Conservation (phyloP, 805 yeast species). For the Ogataea minuta region DNA sequence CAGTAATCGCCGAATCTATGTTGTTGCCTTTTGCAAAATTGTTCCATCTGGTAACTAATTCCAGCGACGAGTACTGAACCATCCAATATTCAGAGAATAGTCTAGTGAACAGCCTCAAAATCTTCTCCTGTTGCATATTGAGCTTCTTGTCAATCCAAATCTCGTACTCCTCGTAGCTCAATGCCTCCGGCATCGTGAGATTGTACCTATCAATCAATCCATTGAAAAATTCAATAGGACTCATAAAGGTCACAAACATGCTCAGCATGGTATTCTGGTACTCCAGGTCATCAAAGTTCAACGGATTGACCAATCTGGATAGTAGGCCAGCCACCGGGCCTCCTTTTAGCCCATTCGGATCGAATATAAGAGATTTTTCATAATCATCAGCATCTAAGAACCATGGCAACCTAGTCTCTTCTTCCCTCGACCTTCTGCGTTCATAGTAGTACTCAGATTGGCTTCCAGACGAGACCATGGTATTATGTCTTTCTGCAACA, state of each 20-base stretch:
- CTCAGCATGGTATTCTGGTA: slow-evolving; percentile 68
- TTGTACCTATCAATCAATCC: slow-evolving; percentile 63
- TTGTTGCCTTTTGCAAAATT: slow-evolving; percentile 21
- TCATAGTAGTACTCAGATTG: slow-evolving; percentile 35
- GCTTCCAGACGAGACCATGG: slow-evolving; percentile 30
- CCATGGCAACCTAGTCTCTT: slow-evolving; percentile 59
- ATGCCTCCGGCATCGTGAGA: slow-evolving; percentile 80
- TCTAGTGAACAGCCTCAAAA: slow-evolving; percentile 62
- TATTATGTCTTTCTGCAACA: slow-evolving; percentile 43
- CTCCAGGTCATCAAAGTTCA: slow-evolving; percentile 50
- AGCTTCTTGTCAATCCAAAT: slow-evolving; percentile 73
- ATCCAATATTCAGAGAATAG: slow-evolving; percentile 73
- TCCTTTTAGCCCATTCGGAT: slow-evolving; percentile 75
- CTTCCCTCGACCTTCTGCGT: slow-evolving; percentile 36
- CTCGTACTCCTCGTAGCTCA: slow-evolving; percentile 77
- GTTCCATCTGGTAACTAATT: slow-evolving; percentile 33
- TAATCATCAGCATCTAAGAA: slow-evolving; percentile 66
- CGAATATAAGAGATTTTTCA: slow-evolving; percentile 47
- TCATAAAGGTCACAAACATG: slow-evolving; percentile 74
- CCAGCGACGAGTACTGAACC: slow-evolving; percentile 51
- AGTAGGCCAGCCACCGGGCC: slow-evolving; percentile 78
- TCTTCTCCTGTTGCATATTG: slow-evolving; percentile 62
- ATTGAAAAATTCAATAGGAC: slow-evolving; percentile 59
- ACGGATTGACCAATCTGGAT: slow-evolving; percentile 78
- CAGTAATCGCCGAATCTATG: slow-evolving; percentile 13